Base-by-base conservation (phyloP, 305 asterid genomes). In the Fraxinus angustifolia region DNA sequence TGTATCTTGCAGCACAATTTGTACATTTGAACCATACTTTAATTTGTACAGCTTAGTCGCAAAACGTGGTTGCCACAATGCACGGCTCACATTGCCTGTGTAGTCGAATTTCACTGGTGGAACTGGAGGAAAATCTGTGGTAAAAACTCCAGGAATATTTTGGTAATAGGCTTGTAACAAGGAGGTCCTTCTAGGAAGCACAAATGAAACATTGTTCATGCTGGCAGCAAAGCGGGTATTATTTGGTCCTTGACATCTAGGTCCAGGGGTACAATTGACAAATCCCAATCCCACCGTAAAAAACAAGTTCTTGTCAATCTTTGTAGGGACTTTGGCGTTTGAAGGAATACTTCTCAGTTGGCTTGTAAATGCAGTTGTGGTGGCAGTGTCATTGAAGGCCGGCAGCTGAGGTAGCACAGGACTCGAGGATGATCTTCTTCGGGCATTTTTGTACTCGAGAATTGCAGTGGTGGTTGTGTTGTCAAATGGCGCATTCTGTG, bases 391-490 rank as follows among this genome's bases (percentile, higher is more conserved):
- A 26, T 90, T 90, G 80, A 73, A 90, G 75, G 89, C 86, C 3
- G 93, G 93, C 6, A 90, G 80, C 0, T 65, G 90, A 34, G 93
- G 91, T 35, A 90, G 10, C 0, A 75, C 6, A 0, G 91, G 89
- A 2, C 76, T 71, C 7, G 73, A 17, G 50, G 89, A 60, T 1
- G 87, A 60, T 31, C 77, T 7, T 2, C 38, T 58, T 21, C 16
- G 19, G 62, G 79, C 73, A 4, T 85, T 80, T 19, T 17, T 78
- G 89, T 90, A 90, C 56, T 90, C 83, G 19, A 90, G 91, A 21
- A 90, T 87, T 0, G 93, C 93, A 19, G 91, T 90, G 76, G 93
- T 84, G 75, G 93, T 87, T 0, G 91, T 90, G 83, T 88, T 88
- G 84, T 81, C 88, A 76, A 90, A 90, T 16, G 90, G 84, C 0